These are phyloP conservation scores for Cystoderma amianthinum DNA, from an alignment of 768 basidiomycete genomes.

Conservation along the genomic window DNA sequence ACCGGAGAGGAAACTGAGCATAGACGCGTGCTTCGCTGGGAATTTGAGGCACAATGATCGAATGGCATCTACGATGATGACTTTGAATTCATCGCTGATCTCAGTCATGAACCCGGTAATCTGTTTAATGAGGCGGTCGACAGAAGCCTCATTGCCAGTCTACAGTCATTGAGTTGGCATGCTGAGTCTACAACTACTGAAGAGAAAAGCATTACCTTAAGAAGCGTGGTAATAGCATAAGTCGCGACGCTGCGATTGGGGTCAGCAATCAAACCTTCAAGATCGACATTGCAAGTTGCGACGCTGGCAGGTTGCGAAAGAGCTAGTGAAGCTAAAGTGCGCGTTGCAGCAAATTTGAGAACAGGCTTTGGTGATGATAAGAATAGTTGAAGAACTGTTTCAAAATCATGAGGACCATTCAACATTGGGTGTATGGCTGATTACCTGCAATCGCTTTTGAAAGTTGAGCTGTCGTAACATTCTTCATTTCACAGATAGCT, in stretches of 20 bases:
- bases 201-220: slow-evolving; percentile 57
- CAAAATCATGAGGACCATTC: no score
- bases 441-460: slow-evolving; percentile 84
- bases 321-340: slow-evolving; percentile 87
- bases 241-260: slow-evolving; percentile 94
- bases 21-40: slow-evolving; percentile 91
- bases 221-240: slow-evolving; percentile 95
- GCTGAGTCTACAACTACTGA: neutral
- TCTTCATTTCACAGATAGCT: slow-evolving; percentile 94
- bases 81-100: slow-evolving; percentile 99
- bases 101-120: slow-evolving; percentile 99
- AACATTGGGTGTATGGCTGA: slow-evolving; percentile 19
- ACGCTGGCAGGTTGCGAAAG: slow-evolving; percentile 83
- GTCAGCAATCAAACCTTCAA: slow-evolving; percentile 95
- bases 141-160: slow-evolving; percentile 99
- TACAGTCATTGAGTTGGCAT: slow-evolving; percentile 18
- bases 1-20: slow-evolving; percentile 96
- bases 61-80: slow-evolving; percentile 98
- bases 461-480: slow-evolving; percentile 69
- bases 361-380: slow-evolving; percentile 92
- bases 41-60: slow-evolving; percentile 98
- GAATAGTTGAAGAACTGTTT: slow-evolving; percentile 86
- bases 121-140: slow-evolving; percentile 98
- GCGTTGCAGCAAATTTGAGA: slow-evolving; percentile 95
- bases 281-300: slow-evolving; percentile 89